Evolutionary conservation across 177 flowering plant genomes (phyloP).

Genomic region (Vitis hybrid): DNA sequence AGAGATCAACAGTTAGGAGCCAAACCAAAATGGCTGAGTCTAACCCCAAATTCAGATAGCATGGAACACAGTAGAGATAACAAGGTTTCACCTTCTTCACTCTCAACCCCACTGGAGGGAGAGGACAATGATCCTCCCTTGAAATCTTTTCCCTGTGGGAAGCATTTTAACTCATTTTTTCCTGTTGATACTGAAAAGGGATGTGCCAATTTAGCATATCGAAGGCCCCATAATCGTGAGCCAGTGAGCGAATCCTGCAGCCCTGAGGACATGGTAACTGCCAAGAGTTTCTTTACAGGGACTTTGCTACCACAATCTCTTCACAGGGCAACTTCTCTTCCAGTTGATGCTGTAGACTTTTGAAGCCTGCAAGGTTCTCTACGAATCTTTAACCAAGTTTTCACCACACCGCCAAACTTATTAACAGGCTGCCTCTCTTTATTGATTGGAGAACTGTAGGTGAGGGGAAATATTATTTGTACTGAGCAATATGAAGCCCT

Average conservation of each 20-base stretch:
- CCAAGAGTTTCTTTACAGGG: constrained; percentile 52
- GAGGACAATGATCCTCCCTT: constrained; percentile 18
- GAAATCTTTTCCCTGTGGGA: constrained; percentile 22
- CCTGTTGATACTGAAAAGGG: constrained; percentile 13
- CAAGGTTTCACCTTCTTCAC: constrained; percentile 4
- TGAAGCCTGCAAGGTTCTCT: constrained; percentile 16
- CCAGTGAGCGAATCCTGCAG: constrained; percentile 23
- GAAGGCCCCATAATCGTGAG: constrained; percentile 23
- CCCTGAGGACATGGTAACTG: constrained; percentile 45
- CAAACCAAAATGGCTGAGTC: constrained; percentile 18
- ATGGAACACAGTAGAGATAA: constrained; percentile 9
- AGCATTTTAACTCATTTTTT: constrained; percentile 18
- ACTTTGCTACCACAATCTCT: constrained; percentile 53
- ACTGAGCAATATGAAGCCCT: background rate
- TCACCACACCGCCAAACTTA: background rate
- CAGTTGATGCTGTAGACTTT: constrained; percentile 74
- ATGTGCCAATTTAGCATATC: constrained; percentile 22
- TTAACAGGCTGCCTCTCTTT: background rate
- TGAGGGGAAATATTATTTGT: background rate
- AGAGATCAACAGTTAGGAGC: constrained; percentile 42
- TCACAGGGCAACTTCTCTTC: constrained; percentile 76
- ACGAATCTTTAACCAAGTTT: background rate
- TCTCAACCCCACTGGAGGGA: constrained; percentile 11
- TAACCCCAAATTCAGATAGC: constrained; percentile 6
- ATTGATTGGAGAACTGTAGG: background rate